phyloP scores from a whole-genome alignment of 2,329 filamentous ascomycete species.

The Akanthomyces dipterigenus region DNA sequence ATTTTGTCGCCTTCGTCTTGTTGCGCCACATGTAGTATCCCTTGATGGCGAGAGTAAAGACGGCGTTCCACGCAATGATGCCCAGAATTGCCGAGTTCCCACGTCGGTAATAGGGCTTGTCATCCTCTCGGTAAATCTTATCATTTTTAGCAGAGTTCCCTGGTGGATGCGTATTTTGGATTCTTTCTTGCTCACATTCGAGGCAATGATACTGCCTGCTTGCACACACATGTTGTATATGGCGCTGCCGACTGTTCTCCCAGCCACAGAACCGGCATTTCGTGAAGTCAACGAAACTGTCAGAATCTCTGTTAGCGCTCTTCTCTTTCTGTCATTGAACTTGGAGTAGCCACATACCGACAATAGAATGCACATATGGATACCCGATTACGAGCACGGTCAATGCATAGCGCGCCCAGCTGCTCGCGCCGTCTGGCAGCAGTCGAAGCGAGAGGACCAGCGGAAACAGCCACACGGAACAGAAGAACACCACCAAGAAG shows the following conservation, averaged over 20 bases:
- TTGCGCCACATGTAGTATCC: conserved; percentile 29
- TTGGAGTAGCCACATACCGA: background rate
- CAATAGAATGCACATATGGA: conserved; percentile 34
- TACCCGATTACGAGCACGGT: conserved; percentile 24
- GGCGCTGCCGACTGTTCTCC: conserved; percentile 54
- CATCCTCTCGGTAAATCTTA: conserved; percentile 27
- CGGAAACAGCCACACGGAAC: conserved; percentile 14
- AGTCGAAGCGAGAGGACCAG: conserved; percentile 21
- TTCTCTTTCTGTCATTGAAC: conserved; percentile 25
- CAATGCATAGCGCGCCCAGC: conserved; percentile 25
- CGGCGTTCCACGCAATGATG: conserved; percentile 31
- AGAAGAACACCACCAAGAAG: conserved; percentile 21
- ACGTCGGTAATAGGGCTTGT: conserved; percentile 21
- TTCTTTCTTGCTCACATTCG: conserved; percentile 22
- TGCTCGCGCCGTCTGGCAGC: conserved; percentile 20
- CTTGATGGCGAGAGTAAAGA: conserved; percentile 24
- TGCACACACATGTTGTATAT: conserved; percentile 54
- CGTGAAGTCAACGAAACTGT: conserved; percentile 19
- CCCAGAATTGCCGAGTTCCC: conserved; percentile 51
- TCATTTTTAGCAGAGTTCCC: background rate
- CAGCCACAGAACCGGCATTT: conserved; percentile 56
- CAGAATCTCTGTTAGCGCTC: background rate
- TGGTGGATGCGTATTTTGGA: too few species aligned
- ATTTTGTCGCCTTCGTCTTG: conserved; percentile 29
- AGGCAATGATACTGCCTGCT: conserved; percentile 32